A percentile compares a stretch with the other conserved stretches of the same genome.
Evolutionary conservation across 805 yeast genomes (phyloP).

Genomic region (Suhomyces prunicola): DNA sequence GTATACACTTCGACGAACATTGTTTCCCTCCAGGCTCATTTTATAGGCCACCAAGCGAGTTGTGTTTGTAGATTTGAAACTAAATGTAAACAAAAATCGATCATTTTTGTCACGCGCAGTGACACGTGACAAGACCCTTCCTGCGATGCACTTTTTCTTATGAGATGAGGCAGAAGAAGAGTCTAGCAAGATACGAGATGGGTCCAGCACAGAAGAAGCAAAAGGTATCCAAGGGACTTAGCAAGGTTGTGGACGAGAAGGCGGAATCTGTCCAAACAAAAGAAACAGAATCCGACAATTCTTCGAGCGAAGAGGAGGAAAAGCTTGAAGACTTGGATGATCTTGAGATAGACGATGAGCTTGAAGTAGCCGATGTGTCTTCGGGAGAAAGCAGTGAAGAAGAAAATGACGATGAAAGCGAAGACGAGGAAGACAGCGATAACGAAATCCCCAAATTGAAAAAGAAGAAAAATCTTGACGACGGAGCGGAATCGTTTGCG

Average conservation of each 20-base stretch:
- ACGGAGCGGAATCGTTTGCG: constrained; percentile 77
- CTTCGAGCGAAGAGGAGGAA: constrained; percentile 4
- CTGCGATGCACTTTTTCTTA: background rate
- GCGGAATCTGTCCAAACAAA: background rate
- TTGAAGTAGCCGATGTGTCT: constrained; percentile 9
- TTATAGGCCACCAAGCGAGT: background rate
- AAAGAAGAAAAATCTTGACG: constrained; percentile 55
- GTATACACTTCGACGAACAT: background rate
- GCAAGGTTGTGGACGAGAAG: constrained; percentile 10
- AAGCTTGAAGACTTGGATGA: constrained; percentile 13
- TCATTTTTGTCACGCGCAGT: background rate
- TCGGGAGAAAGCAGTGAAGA: background rate
- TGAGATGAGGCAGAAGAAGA: background rate
- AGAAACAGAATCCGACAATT: constrained; percentile 1
- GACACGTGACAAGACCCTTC: background rate
- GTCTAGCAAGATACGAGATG: constrained; percentile 10
- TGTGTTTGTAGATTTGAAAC: constrained; percentile 1
- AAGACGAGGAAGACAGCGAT: constrained; percentile 5
- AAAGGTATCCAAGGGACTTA: constrained; percentile 13
- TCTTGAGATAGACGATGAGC: constrained; percentile 14
- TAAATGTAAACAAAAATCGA: constrained; percentile 1
- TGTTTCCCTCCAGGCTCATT: background rate
- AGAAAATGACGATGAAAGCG: constrained; percentile 6
- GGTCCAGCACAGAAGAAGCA: constrained; percentile 22
- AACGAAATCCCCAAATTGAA: constrained; percentile 46